Conservation (phyloP, 345 rosid genomes). For the Xanthoceras sorbifolium region DNA sequence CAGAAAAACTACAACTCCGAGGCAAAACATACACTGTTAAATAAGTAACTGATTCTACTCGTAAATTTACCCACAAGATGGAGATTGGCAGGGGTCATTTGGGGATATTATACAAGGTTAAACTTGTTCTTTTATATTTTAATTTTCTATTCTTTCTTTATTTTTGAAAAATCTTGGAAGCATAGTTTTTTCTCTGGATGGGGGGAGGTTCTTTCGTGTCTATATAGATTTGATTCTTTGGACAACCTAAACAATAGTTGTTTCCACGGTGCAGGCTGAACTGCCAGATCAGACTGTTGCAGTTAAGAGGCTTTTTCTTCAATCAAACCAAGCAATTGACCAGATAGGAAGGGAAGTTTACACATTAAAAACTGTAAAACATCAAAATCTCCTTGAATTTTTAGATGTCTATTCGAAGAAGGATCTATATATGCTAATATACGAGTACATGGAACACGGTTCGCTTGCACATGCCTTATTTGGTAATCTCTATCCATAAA, state of each 20-base stretch:
- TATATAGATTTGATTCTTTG: too few relatives aligned
- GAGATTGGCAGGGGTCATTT: conserved; percentile 12
- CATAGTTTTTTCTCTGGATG: too few relatives aligned
- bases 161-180: too few relatives aligned
- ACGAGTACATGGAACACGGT: not conserved
- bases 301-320: not conserved
- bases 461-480: conserved; percentile 2
- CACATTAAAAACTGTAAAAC: not conserved
- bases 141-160: too few relatives aligned
- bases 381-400: conserved; percentile 1
- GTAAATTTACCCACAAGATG: conserved; percentile 14
- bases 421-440: not conserved
- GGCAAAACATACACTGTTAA: not conserved
- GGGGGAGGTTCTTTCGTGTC: too few relatives aligned
- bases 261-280: not conserved
- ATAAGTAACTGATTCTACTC: conserved; percentile 20
- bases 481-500: not conserved
- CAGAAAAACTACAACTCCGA: conserved; percentile 13
- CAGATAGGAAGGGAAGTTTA: conserved; percentile 9
- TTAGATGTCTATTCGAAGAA: not conserved
- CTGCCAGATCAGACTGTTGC: not conserved
- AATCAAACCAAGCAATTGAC: not conserved
- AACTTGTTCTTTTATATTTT: too few relatives aligned
- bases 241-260: too few relatives aligned
- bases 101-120: conserved; percentile 11